These are phyloP conservation scores for Colletotrichum chrysophilum DNA, from an alignment of 2,329 filamentous ascomycete genomes.

Conservation along the genomic window DNA sequence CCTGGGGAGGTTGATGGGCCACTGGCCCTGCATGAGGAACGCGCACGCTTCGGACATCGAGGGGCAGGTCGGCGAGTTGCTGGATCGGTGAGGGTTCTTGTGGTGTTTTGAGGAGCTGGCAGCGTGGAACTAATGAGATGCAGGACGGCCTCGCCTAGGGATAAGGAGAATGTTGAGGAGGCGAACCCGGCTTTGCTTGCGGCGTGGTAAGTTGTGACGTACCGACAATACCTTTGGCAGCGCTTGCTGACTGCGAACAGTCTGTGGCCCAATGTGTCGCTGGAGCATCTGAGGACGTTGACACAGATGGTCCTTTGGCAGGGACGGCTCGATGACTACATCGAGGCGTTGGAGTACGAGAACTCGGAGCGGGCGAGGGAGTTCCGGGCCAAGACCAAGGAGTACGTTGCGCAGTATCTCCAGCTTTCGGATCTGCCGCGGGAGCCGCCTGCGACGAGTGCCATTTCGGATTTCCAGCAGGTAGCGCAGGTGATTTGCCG, in stretches of 20 bases:
- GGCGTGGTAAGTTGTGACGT: not conserved
- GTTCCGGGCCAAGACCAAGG: conserved; percentile 1
- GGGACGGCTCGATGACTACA: conserved; percentile 17
- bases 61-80: not conserved
- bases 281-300: not conserved
- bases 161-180: not conserved
- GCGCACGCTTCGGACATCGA: not conserved
- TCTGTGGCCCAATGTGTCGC: conserved; percentile 7
- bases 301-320: conserved; percentile 18
- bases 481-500: conserved; percentile 4
- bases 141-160: not conserved
- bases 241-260: conserved; percentile 5
- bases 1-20: not conserved
- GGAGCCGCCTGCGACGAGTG: not conserved
- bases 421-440: not conserved
- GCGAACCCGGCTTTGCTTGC: conserved; percentile 17
- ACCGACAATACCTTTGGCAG: not conserved
- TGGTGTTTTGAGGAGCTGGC: not conserved
- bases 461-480: not conserved
- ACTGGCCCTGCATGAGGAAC: conserved; percentile 16
- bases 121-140: not conserved
- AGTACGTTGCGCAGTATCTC: conserved; percentile 6
- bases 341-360: conserved; percentile 10
- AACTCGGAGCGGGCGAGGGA: not conserved
- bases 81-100: not conserved